Evolutionary conservation across 306 rosid species (phyloP).

Genomic region (Quercus berberidifolia): DNA sequence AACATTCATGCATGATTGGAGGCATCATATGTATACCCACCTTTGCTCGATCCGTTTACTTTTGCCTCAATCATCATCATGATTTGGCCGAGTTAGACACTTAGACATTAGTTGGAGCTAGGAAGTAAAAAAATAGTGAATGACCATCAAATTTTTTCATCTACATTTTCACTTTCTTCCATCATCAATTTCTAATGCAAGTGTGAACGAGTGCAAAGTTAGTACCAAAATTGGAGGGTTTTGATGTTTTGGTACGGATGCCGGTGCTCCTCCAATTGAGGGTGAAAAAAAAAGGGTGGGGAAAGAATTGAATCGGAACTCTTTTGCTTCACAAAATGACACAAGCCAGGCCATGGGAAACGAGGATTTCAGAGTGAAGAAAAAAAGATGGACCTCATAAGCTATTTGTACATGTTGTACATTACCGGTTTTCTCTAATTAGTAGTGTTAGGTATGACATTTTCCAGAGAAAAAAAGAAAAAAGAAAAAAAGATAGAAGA

Average conservation of each 20-base stretch:
- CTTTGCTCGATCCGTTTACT: background rate
- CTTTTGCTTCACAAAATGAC: conserved; percentile 23
- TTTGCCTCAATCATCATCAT: background rate
- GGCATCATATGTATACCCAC: background rate
- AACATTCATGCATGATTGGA: background rate
- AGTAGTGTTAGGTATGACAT: conserved; percentile 38
- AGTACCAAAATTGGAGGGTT: background rate
- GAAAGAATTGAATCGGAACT: conserved; percentile 14
- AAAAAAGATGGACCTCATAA: conserved; percentile 29
- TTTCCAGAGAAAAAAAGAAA: conserved; percentile 16
- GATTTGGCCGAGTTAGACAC: background rate
- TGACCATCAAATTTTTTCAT: background rate
- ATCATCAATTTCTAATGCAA: background rate
- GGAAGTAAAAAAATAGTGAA: background rate
- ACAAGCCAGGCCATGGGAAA: conserved; percentile 16
- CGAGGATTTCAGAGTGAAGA: conserved; percentile 27
- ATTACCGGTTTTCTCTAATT: conserved; percentile 37
- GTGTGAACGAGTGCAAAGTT: background rate
- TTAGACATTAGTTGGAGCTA: background rate
- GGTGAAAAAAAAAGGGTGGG: conserved; percentile 1
- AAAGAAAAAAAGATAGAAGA: background rate
- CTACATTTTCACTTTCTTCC: background rate
- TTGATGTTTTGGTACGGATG: conserved; percentile 20
- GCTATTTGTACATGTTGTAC: conserved; percentile 41
- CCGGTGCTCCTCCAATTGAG: conserved; percentile 17